These are phyloP conservation scores for Gautieria morchelliformis DNA, from an alignment of 768 basidiomycete species.

Conservation along the genomic window DNA sequence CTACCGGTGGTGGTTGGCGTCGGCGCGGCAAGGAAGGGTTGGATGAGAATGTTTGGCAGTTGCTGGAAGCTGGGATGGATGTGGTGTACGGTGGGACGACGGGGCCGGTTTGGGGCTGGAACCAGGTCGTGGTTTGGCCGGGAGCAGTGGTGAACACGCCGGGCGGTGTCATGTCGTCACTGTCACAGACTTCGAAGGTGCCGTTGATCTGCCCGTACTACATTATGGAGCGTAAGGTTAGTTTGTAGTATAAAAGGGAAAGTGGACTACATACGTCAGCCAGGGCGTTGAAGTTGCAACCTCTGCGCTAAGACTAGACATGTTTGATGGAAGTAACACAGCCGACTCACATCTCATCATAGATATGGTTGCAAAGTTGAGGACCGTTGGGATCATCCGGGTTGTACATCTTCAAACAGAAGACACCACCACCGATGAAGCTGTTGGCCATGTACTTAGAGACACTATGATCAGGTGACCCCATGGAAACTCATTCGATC, in stretches of 20 bases:
- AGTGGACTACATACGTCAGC: slow-evolving; percentile 5
- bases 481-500: slow-evolving; percentile 10
- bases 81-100: slow-evolving; percentile 7
- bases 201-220: slow-evolving; percentile 10
- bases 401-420: slow-evolving; percentile 14
- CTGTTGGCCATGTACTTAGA: not conserved
- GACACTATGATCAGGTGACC: too few species aligned
- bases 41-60: slow-evolving; percentile 9
- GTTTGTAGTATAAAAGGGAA: not conserved
- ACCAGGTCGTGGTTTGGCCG: slow-evolving; percentile 7
- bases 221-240: too few species aligned
- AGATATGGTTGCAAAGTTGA: slow-evolving; percentile 12
- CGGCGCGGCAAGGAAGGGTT: slow-evolving; percentile 8
- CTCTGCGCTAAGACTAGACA: not conserved
- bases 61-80: slow-evolving; percentile 6
- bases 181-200: slow-evolving; percentile 11
- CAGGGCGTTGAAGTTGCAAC: slow-evolving; percentile 11
- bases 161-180: slow-evolving; percentile 10
- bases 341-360: slow-evolving; percentile 7
- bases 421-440: slow-evolving; percentile 11
- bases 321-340: not conserved
- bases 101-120: slow-evolving; percentile 7
- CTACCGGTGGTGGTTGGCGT: not conserved
- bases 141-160: slow-evolving; percentile 10
- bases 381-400: slow-evolving; percentile 10